phyloP scores from a whole-genome alignment of 805 yeast species.

The Metschnikowia corniflorae region DNA sequence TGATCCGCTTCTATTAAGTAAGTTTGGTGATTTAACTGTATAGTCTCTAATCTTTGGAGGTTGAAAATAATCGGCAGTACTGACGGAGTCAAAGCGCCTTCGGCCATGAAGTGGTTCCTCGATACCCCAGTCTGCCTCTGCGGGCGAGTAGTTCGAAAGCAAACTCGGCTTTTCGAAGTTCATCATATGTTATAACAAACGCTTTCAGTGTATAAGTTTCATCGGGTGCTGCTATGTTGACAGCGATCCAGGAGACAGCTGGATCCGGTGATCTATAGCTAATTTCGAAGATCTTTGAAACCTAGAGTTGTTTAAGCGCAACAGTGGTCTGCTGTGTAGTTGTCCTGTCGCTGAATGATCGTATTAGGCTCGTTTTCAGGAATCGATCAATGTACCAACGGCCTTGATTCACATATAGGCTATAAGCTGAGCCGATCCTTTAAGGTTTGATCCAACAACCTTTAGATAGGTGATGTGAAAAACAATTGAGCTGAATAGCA shows the following conservation, averaged over 20 bases:
- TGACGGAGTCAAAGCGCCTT: slow-evolving; percentile 14
- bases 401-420: too few species aligned
- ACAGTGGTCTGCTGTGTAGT: too few species aligned
- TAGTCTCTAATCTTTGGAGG: slow-evolving; percentile 10
- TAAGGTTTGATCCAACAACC: too few species aligned
- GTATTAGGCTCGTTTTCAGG: too few species aligned
- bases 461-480: too few species aligned
- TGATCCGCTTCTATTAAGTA: slow-evolving; percentile 4
- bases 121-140: slow-evolving; percentile 24
- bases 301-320: too few species aligned
- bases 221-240: background rate
- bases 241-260: background rate
- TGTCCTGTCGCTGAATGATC: too few species aligned
- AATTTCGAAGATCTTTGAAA: too few species aligned
- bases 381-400: too few species aligned
- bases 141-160: slow-evolving; percentile 13
- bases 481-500: too few species aligned
- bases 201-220: background rate
- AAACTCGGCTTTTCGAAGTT: slow-evolving; percentile 10
- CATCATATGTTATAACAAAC: slow-evolving; percentile 6
- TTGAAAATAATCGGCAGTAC: slow-evolving; percentile 20
- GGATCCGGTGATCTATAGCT: too few species aligned
- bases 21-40: slow-evolving; percentile 1
- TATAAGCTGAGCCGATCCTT: too few species aligned
- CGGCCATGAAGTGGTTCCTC: slow-evolving; percentile 15